These are phyloP conservation scores for Myxozyma melibiosi DNA, from an alignment of 805 yeast genomes.

Conservation along the genomic window DNA sequence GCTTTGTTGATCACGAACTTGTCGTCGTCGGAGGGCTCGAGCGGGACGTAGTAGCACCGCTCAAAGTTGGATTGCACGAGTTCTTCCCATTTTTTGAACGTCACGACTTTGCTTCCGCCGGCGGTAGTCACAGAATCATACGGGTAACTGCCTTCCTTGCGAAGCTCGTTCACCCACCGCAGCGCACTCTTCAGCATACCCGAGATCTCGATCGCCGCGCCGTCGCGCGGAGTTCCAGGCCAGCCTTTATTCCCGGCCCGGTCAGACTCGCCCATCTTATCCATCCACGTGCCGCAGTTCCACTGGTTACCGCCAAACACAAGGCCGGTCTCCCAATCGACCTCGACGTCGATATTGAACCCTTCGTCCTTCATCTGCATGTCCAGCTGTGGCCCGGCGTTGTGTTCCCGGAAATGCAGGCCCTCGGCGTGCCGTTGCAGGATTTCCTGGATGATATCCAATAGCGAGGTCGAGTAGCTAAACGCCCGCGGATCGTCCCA, in stretches of 20 bases:
- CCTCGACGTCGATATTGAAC: slow-evolving; percentile 74
- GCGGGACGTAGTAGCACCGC: slow-evolving; percentile 73
- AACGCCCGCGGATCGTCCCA: slow-evolving; percentile 75
- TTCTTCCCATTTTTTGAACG: slow-evolving; percentile 71
- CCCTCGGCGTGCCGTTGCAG: slow-evolving; percentile 87
- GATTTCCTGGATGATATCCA: slow-evolving; percentile 80
- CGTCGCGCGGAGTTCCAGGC: slow-evolving; percentile 98
- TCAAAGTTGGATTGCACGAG: slow-evolving; percentile 76
- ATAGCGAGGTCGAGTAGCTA: slow-evolving; percentile 65
- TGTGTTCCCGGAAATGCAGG: slow-evolving; percentile 86
- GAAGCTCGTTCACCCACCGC: slow-evolving; percentile 71
- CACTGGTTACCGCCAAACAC: slow-evolving; percentile 87
- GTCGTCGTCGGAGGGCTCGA: slow-evolving; percentile 59
- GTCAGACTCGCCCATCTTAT: slow-evolving; percentile 95
- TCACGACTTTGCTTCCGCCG: slow-evolving; percentile 58
- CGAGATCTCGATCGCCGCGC: slow-evolving; percentile 91
- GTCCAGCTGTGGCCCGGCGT: slow-evolving; percentile 87
- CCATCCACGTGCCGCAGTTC: slow-evolving; percentile 99
- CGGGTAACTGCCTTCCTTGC: slow-evolving; percentile 57
- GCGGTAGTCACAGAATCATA: slow-evolving; percentile 55
- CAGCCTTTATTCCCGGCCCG: slow-evolving; percentile 82
- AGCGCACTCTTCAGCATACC: slow-evolving; percentile 84
- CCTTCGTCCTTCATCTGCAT: slow-evolving; percentile 93
- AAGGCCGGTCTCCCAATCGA: slow-evolving; percentile 89
- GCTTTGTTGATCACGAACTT: slow-evolving; percentile 61